Conservation (phyloP, 441 rosid genomes). For the Croton setiger region DNA sequence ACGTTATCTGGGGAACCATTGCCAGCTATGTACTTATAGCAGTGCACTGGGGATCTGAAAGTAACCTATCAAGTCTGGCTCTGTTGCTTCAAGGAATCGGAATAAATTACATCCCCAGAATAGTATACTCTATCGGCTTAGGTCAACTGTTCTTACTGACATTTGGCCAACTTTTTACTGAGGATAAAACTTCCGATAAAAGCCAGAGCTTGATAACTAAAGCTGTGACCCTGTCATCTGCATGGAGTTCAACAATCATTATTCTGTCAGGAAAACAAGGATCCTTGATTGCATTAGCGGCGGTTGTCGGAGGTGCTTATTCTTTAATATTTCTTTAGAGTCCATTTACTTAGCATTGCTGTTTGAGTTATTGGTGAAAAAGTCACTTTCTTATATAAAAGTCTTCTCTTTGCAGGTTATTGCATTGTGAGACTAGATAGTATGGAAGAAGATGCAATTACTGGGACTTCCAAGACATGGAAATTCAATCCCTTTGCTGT, state of each 20-base stretch:
- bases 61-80: conserved; percentile 36
- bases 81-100: conserved; percentile 36
- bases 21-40: conserved; percentile 63
- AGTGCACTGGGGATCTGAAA: conserved; percentile 69
- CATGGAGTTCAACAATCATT: conserved; percentile 77
- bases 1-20: conserved; percentile 48
- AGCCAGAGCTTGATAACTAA: conserved; percentile 33
- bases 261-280: conserved; percentile 87
- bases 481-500: conserved; percentile 57
- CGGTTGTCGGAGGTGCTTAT: conserved; percentile 61
- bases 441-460: conserved; percentile 32
- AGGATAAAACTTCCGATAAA: conserved; percentile 28
- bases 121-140: conserved; percentile 51
- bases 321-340: conserved; percentile 10
- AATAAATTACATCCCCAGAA: conserved; percentile 56
- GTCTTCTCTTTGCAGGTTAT: conserved; percentile 53
- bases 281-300: conserved; percentile 65
- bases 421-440: conserved; percentile 72
- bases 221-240: conserved; percentile 57
- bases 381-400: background rate
- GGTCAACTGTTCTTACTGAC: conserved; percentile 56
- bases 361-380: too few species aligned
- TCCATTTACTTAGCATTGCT: too few species aligned
- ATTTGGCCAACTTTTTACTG: conserved; percentile 27
- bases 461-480: conserved; percentile 26